Conservation (phyloP, 441 rosid species). For the Brassica balearica region DNA sequence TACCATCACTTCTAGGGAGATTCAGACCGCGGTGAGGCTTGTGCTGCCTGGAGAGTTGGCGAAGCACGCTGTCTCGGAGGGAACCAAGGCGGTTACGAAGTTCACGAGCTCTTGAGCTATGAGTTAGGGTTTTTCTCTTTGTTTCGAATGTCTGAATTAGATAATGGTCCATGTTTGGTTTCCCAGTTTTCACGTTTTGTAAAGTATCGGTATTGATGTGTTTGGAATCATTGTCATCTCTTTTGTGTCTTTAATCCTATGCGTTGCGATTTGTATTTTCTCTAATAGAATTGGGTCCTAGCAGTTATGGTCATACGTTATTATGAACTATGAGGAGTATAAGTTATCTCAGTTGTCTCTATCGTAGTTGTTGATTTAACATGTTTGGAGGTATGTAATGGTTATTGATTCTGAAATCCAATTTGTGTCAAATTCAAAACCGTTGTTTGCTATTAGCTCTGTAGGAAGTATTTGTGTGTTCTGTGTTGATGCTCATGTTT, state of each 20-base stretch:
- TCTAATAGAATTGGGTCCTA: neutral
- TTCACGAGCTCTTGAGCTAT: constrained; percentile 43
- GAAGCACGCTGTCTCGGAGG: constrained; percentile 47
- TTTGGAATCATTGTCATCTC: neutral
- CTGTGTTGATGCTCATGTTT: neutral
- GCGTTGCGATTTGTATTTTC: neutral
- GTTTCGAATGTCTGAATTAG: neutral
- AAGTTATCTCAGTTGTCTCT: neutral
- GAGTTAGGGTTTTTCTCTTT: neutral
- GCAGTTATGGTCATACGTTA: neutral
- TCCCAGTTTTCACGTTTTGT: neutral
- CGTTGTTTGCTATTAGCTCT: neutral
- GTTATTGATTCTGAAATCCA: too few species aligned
- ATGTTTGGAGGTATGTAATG: neutral
- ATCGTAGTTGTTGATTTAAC: neutral
- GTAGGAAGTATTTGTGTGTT: neutral
- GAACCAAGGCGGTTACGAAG: constrained; percentile 44
- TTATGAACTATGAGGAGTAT: neutral
- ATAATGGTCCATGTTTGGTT: neutral
- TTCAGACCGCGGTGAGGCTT: constrained; percentile 48
- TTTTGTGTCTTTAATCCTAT: neutral
- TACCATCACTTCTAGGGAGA: constrained; percentile 47
- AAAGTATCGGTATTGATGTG: neutral
- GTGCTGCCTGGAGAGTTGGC: constrained; percentile 50
- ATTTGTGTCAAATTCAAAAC: neutral